Conservation (phyloP, 2,329 filamentous ascomycete genomes). For the Sclerotinia subarctica region DNA sequence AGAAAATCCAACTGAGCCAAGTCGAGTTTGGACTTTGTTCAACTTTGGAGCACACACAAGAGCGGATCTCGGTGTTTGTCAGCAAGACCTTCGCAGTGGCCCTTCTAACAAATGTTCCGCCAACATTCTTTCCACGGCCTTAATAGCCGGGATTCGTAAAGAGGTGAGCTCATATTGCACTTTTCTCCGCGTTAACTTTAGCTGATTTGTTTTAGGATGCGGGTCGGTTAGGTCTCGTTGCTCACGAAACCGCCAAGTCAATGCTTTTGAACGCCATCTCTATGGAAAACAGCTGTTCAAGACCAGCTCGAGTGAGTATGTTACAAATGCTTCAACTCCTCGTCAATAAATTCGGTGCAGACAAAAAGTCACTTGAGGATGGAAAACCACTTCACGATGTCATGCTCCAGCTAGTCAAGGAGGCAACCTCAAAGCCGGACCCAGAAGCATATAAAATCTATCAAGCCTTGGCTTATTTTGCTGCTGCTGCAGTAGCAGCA, state of each 20-base stretch:
- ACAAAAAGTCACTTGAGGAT: conserved; percentile 18
- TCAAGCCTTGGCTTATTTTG: conserved; percentile 34
- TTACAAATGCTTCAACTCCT: conserved; percentile 33
- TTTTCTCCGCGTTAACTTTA: background rate
- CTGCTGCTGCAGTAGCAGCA: conserved; percentile 31
- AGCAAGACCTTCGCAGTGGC: conserved; percentile 14
- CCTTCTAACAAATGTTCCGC: conserved; percentile 19
- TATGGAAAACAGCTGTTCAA: conserved; percentile 21
- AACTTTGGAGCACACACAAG: conserved; percentile 13
- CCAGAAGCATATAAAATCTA: conserved; percentile 27
- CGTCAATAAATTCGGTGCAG: conserved; percentile 36
- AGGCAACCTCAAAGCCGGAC: conserved; percentile 6
- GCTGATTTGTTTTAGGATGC: conserved; percentile 25
- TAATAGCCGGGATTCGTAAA: conserved; percentile 30
- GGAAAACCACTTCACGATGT: conserved; percentile 22
- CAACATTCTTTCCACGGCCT: conserved; percentile 19
- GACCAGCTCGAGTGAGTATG: conserved; percentile 28
- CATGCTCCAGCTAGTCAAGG: conserved; percentile 24
- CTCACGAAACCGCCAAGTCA: conserved; percentile 26
- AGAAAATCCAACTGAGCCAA: conserved; percentile 9
- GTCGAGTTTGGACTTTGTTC: conserved; percentile 21
- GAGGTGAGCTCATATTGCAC: conserved; percentile 25
- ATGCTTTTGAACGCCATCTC: conserved; percentile 32
- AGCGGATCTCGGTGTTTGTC: conserved; percentile 9
- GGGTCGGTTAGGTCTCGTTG: conserved; percentile 21